Percentiles rank a stretch among this genome's conserved stretches.
Evolutionary conservation across 139 green algal species (phyloP).

Genomic region (Chlamydomonas incerta): DNA sequence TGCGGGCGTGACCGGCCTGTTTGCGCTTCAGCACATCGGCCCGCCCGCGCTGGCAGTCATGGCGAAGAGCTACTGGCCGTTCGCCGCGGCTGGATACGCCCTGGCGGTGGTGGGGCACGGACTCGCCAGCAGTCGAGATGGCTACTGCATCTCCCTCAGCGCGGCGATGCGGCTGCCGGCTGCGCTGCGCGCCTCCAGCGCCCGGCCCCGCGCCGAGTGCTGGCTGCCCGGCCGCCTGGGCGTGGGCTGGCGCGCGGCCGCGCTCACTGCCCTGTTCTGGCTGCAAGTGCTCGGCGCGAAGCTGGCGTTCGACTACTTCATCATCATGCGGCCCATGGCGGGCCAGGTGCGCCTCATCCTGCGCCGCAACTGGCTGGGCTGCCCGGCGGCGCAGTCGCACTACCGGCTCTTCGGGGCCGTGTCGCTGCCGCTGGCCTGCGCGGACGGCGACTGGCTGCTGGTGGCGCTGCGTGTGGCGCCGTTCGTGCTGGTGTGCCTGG

Average conservation of each 20-base stretch:
- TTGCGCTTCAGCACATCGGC: slow-evolving; percentile 36
- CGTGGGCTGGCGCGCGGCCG: slow-evolving; percentile 47
- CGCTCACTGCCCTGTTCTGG: slow-evolving; percentile 56
- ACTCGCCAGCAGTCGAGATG: slow-evolving; percentile 23
- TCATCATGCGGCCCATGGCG: slow-evolving; percentile 56
- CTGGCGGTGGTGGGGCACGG: slow-evolving; percentile 37
- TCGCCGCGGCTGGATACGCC: slow-evolving; percentile 44
- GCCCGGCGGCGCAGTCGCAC: background rate
- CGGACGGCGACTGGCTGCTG: slow-evolving; percentile 56
- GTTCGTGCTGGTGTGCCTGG: slow-evolving; percentile 57
- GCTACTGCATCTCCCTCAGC: slow-evolving; percentile 42
- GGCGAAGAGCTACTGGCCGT: slow-evolving; percentile 45
- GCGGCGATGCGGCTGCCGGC: slow-evolving; percentile 44
- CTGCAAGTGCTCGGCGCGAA: slow-evolving; percentile 51
- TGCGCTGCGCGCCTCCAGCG: slow-evolving; percentile 16
- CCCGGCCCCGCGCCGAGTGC: slow-evolving; percentile 24
- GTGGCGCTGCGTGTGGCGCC: slow-evolving; percentile 37
- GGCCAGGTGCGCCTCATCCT: slow-evolving; percentile 24
- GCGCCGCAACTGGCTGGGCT: slow-evolving; percentile 29
- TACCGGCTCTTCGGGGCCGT: background rate
- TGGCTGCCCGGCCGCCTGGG: slow-evolving; percentile 46
- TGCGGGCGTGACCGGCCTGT: slow-evolving; percentile 29
- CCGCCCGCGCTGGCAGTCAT: slow-evolving; percentile 11
- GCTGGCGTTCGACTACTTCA: slow-evolving; percentile 64
- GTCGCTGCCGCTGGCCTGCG: slow-evolving; percentile 38